Evolutionary conservation across 306 rosid genomes (phyloP).

Genomic region (Inga laurina): DNA sequence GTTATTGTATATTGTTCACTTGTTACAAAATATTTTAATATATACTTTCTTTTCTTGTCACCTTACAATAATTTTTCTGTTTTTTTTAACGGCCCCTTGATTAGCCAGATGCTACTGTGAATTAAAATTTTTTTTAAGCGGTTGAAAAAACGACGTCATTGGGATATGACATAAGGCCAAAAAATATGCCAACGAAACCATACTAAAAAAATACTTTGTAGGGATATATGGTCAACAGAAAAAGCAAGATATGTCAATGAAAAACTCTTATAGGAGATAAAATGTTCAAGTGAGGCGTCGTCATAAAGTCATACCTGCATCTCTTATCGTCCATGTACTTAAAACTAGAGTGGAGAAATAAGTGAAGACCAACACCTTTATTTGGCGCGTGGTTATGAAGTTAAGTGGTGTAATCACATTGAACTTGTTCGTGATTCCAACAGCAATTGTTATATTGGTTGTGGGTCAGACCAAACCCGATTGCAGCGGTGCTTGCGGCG

Average conservation of each 20-base stretch:
- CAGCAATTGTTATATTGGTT: neutral
- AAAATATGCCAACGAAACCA: neutral
- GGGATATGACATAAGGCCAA: neutral
- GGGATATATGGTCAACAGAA: neutral
- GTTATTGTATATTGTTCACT: too few relatives aligned
- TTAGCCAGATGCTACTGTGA: too few relatives aligned
- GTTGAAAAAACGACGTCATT: too few relatives aligned
- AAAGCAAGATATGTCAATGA: too few relatives aligned
- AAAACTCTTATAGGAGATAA: too few relatives aligned
- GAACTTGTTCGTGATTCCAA: neutral
- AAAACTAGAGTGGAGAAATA: neutral
- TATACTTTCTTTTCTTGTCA: too few relatives aligned
- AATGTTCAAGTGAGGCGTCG: too few relatives aligned
- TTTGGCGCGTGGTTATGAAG: neutral
- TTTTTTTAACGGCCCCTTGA: too few relatives aligned
- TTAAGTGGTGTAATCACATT: neutral
- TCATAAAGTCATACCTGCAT: neutral
- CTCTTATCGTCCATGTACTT: neutral
- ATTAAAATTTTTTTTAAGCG: too few relatives aligned
- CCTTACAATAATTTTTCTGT: too few relatives aligned
- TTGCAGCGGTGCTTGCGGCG: constrained; percentile 6
- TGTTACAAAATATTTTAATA: too few relatives aligned
- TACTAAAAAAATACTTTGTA: too few relatives aligned
- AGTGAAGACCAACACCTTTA: neutral
- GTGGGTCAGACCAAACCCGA: neutral